Evolutionary conservation across 2,329 filamentous ascomycete genomes (phyloP), one percentile per base, ranked within the genome.

Genomic region (Didymella arachidicola): DNA sequence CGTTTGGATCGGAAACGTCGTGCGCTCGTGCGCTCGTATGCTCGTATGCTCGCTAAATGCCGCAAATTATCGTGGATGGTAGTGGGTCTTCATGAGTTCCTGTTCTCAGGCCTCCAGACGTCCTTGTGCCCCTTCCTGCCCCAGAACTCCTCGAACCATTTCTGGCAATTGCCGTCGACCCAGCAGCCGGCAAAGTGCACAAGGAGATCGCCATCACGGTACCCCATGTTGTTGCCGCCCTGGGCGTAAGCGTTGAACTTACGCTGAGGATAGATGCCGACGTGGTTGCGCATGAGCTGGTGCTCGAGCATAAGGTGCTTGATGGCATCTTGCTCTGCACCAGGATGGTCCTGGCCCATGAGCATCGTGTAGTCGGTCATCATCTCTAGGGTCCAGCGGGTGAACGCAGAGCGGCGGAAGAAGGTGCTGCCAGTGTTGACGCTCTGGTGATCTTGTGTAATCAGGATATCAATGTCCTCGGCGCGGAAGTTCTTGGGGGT

Each of bases 141-240:
- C 76, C 76, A 78, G 55, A 71, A 78, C 53, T 77, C 67, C 26
- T 73, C 68, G 64, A 77, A 79, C 65, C 72, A 70, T 42, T 70
- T 47, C 39, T 65, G 60, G 53, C 77, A 79, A 55, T 69, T 65
- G 44, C 69, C 65, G 25, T 65, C 66, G 7, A 77, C 75, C 77
- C 77, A 79, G 62, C 77, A 79, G 18, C 77, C 77, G 0, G 77
- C 77, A 48, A 79, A 68, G 63, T 79, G 77, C 25, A 79, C 75
- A 8, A 75, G 67, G n/a, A 79, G 56, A 54, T 79, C 77, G 43
- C 77, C 77, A 30, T 74, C 72, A 22, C 69, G 64, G 65, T 76
- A 79, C 22, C 72, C 72, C 77, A 78, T 79, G 49, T 72, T 65
- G 36, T 68, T 58, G 39, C 68, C 72, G 12, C 74, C 76, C 22